Base-by-base conservation (phyloP, 2,329 filamentous ascomycete genomes). In the Hypoxylon sp. region DNA sequence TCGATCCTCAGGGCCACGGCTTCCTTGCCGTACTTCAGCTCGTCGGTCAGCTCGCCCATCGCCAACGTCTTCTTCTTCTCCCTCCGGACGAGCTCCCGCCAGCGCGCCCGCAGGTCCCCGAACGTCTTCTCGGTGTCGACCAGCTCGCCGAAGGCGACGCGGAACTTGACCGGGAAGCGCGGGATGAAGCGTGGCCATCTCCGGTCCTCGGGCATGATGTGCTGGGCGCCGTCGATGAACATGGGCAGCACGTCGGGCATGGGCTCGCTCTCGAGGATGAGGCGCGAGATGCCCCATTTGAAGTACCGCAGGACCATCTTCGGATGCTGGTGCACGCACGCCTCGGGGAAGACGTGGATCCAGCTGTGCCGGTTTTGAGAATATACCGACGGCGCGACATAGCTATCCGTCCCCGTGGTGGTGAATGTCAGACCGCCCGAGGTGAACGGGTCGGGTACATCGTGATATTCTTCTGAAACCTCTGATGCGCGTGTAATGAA, bases 341-440 rank as follows among this genome's bases (percentile, higher is more conserved):
- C 96, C 80, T 99, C 96, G 11, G 96, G 96, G 78, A 98, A 98
- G 57, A 98, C 91, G 78, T 99, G 96, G 3, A 99, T 83, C 96
- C 96, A 99, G 45, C 88, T 87, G 77, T 92, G 86, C 46, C 87
- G 88, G 72, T 93, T 89, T 68, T 80, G 84, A 1, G 87, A 78
- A 76, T 91, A 94, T 49, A 89, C 86, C 1, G 93, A 89, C 0
- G 93, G 93, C 0, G 92, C 86, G 0, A 85, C 82, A 76, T 93
- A 91, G 36, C 78, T 80, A 78, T 95, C 91, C 14, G 73, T 71
- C 44, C 88, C 89, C 59, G 85, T 89, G 2, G 92, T 93, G 4
- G 87, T 88, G 79, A 89, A 93, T 40, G 80, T 81, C 5, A 81
- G 72, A 5, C 75, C 67, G 9, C 77, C 82, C 61, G 81, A 51